Conservation (phyloP, 1,139 yeast species). For the Saccharomyces hybrid region DNA sequence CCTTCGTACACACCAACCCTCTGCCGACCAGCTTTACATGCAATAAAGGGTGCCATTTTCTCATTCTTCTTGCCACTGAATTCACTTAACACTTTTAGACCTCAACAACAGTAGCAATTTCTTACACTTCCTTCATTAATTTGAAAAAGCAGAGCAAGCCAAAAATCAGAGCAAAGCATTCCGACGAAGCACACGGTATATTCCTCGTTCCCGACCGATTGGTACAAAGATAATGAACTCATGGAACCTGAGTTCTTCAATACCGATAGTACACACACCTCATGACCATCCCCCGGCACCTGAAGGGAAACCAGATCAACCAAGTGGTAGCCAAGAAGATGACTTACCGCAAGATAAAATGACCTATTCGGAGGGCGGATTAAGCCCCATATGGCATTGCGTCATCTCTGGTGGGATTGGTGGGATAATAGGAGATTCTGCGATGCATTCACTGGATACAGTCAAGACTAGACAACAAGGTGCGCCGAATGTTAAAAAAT, state of each 20-base stretch:
- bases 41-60: not conserved
- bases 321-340: constrained; percentile 6
- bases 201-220: not conserved
- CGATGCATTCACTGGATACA: constrained; percentile 93
- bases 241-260: constrained; percentile 27
- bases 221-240: constrained; percentile 6
- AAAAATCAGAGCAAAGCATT: not conserved
- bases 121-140: not conserved
- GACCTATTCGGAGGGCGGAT: not conserved
- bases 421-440: constrained; percentile 85
- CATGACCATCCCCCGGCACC: constrained; percentile 13
- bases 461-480: constrained; percentile 97
- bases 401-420: constrained; percentile 91
- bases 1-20: not conserved
- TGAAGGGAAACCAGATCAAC: constrained; percentile 5
- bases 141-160: not conserved
- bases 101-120: not conserved
- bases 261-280: constrained; percentile 24
- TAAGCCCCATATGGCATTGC: constrained; percentile 50
- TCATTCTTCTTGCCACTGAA: not conserved
- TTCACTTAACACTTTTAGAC: not conserved
- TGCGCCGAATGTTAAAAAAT: constrained; percentile 60
- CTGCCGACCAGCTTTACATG: not conserved
- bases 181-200: not conserved
- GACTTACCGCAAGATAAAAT: not conserved